Percentiles rank a stretch among this genome's conserved stretches.
Evolutionary conservation across 305 asterid genomes (phyloP).

Genomic region (Ilex paraguariensis): DNA sequence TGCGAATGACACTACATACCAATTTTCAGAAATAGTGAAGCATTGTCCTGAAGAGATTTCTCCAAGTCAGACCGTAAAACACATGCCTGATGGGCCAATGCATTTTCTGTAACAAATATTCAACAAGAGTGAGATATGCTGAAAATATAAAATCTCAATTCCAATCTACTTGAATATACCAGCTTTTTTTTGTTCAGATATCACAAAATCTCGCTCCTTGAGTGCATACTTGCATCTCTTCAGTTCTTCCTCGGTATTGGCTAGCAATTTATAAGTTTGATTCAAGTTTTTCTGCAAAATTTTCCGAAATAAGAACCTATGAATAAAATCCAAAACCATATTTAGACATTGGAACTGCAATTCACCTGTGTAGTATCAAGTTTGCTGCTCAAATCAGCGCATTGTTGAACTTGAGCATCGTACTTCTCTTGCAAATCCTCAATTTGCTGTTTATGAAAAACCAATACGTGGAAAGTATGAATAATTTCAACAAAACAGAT

Average conservation of each 20-base stretch:
- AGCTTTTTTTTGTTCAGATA: conserved; percentile 38
- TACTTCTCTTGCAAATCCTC: conserved; percentile 57
- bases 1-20: conserved; percentile 25
- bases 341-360: neutral
- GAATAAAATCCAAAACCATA: neutral
- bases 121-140: conserved; percentile 12
- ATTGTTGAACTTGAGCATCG: conserved; percentile 42
- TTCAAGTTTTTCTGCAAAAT: conserved; percentile 54
- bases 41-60: conserved; percentile 51
- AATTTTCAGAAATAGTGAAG: conserved; percentile 53
- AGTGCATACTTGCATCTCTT: conserved; percentile 44
- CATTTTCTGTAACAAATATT: conserved; percentile 51
- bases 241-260: conserved; percentile 51
- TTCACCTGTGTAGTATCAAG: conserved; percentile 54
- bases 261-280: conserved; percentile 46
- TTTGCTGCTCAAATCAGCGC: conserved; percentile 41
- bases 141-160: conserved; percentile 1
- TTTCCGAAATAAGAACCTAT: conserved; percentile 21
- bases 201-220: conserved; percentile 57
- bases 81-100: conserved; percentile 72
- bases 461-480: neutral
- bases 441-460: conserved; percentile 35
- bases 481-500: neutral
- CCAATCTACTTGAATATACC: conserved; percentile 31
- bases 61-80: conserved; percentile 66